These are phyloP conservation scores for Colletotrichum viniferum DNA, from an alignment of 2,329 filamentous ascomycete species.

Conservation along the genomic window DNA sequence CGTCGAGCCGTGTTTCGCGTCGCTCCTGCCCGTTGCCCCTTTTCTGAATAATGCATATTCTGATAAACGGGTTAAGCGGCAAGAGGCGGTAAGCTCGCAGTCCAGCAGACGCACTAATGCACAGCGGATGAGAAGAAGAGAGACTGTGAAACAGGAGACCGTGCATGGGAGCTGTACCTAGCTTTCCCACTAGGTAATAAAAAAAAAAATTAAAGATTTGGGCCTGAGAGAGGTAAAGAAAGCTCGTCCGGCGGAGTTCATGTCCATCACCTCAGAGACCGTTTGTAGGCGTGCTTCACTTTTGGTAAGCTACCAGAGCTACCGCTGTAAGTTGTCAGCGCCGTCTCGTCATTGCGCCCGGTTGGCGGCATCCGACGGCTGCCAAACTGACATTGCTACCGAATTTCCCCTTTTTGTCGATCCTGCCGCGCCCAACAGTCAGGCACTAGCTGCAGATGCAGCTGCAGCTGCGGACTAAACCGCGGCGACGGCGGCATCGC, in stretches of 20 bases:
- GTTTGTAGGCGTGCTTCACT: not conserved
- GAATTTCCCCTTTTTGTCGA: not conserved
- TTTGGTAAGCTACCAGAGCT: not conserved
- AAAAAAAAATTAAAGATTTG: not conserved
- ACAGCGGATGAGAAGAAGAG: not conserved
- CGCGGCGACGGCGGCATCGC: not conserved
- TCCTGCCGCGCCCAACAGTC: not conserved
- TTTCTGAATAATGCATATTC: not conserved
- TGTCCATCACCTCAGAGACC: not conserved
- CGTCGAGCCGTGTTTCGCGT: not conserved
- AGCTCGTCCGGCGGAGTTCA: not conserved
- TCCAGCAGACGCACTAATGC: not conserved
- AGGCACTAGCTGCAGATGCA: not conserved
- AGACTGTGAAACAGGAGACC: conserved; percentile 9
- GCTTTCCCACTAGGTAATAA: not conserved
- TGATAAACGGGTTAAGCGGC: not conserved
- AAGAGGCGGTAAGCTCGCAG: conserved; percentile 2
- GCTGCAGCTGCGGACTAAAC: not conserved
- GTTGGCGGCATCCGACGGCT: not conserved
- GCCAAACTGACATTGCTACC: not conserved
- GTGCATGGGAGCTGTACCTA: not conserved
- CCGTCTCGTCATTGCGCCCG: not conserved
- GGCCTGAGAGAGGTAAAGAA: not conserved
- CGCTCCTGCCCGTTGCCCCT: not conserved
- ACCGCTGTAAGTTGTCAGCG: not conserved